A percentile compares a stretch with the other conserved stretches of the same genome.
phyloP scores from a whole-genome alignment of 2,329 filamentous ascomycete genomes.

The Ceratocystis colombiana region DNA sequence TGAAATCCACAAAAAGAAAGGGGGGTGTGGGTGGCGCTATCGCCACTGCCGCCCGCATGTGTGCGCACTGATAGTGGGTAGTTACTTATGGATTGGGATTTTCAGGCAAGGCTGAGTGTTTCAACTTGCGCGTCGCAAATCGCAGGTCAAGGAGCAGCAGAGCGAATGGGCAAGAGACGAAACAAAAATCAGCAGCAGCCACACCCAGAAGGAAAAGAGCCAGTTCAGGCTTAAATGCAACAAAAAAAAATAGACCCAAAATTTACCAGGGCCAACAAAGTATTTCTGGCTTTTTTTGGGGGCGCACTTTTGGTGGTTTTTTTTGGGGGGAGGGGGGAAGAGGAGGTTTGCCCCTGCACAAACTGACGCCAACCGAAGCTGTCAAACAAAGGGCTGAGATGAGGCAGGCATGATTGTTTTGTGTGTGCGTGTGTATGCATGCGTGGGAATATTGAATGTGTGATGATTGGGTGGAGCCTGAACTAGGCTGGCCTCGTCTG shows the following conservation, averaged over 20 bases:
- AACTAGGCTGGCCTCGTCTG: slow-evolving; percentile 5
- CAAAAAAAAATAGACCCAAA: not conserved
- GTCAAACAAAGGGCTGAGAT: slow-evolving; percentile 14
- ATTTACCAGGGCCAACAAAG: not conserved
- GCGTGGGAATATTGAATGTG: not conserved
- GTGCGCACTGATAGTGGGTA: slow-evolving; percentile 9
- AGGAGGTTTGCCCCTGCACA: not conserved
- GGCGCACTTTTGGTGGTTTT: too few species aligned
- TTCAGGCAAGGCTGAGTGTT: slow-evolving; percentile 19
- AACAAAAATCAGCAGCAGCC: not conserved
- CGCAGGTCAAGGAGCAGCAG: slow-evolving; percentile 4
- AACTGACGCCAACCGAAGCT: slow-evolving; percentile 13
- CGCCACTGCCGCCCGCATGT: not conserved
- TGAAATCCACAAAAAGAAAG: not conserved
- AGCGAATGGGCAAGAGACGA: not conserved
- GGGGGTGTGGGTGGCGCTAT: not conserved
- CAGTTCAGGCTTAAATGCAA: not conserved
- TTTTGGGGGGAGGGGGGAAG: too few species aligned
- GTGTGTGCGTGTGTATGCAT: slow-evolving; percentile 1
- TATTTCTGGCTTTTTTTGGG: not conserved
- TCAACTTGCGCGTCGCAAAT: slow-evolving; percentile 17
- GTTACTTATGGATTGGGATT: slow-evolving; percentile 7
- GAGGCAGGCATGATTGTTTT: not conserved
- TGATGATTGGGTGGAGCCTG: not conserved
- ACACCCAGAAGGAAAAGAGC: not conserved